Evolutionary conservation across 441 rosid species (phyloP).

Genomic region (Jatropha multifida): DNA sequence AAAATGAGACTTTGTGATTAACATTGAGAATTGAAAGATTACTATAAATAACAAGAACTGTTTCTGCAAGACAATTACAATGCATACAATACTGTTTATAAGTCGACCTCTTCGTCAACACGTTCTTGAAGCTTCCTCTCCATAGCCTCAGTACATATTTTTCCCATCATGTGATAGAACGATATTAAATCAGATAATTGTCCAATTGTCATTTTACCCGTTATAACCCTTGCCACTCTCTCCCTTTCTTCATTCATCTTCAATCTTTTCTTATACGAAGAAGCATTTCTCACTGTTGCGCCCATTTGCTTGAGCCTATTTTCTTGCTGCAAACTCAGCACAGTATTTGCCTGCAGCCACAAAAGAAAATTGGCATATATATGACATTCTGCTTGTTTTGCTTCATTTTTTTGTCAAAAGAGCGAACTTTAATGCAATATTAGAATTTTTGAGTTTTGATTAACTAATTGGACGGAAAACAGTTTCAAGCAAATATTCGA

Average conservation of each 20-base stretch:
- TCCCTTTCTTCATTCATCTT: slow-evolving; percentile 72
- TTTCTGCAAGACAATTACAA: background rate
- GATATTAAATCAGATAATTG: slow-evolving; percentile 79
- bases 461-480: too few species aligned
- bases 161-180: slow-evolving; percentile 77
- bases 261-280: slow-evolving; percentile 50
- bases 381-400: too few species aligned
- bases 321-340: slow-evolving; percentile 73
- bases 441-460: too few species aligned
- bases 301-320: slow-evolving; percentile 91
- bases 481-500: too few species aligned
- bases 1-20: too few species aligned
- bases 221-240: slow-evolving; percentile 54
- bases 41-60: too few species aligned
- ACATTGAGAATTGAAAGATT: too few species aligned
- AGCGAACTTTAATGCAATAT: too few species aligned
- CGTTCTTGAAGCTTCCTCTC: slow-evolving; percentile 51
- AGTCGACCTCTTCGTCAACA: slow-evolving; percentile 12
- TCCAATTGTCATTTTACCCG: slow-evolving; percentile 72
- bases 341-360: slow-evolving; percentile 64
- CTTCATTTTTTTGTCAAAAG: too few species aligned
- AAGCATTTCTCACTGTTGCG: slow-evolving; percentile 83
- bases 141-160: slow-evolving; percentile 67
- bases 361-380: too few species aligned
- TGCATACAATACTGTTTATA: background rate